These are phyloP conservation scores for Hygrophila difformis DNA, from an alignment of 257 asterid species.

Conservation along the genomic window DNA sequence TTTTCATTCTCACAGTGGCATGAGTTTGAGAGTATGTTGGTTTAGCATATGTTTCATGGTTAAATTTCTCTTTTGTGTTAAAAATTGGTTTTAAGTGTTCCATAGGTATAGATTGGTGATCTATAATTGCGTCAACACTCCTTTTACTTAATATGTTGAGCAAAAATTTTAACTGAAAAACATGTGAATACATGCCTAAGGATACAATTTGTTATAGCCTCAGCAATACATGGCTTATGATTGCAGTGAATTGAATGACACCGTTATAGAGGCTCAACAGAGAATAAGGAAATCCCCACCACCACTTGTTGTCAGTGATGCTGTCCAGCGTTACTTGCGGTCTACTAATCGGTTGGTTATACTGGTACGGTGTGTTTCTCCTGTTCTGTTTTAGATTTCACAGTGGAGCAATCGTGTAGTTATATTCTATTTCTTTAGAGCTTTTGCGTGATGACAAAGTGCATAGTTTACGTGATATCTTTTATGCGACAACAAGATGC, in stretches of 20 bases:
- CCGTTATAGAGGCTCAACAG: conserved; percentile 87
- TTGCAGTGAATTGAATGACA: conserved; percentile 65
- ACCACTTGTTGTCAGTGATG: conserved; percentile 41
- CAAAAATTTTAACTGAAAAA: no score
- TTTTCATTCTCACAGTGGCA: no score
- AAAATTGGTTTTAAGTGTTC: no score
- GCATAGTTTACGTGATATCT: neutral
- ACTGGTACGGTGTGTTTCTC: conserved; percentile 42
- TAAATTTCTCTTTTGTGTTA: neutral
- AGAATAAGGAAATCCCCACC: conserved; percentile 76
- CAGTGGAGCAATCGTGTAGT: conserved; percentile 1
- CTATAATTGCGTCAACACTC: neutral
- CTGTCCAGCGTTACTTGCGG: conserved; percentile 44
- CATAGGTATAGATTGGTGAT: no score
- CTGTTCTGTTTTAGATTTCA: conserved; percentile 13
- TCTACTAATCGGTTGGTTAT: conserved; percentile 79
- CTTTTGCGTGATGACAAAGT: neutral
- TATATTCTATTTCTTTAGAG: neutral
- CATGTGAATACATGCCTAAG: neutral
- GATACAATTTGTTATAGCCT: no score
- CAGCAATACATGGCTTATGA: conserved; percentile 4
- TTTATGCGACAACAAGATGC: neutral
- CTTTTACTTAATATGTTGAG: no score
- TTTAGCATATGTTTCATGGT: neutral
- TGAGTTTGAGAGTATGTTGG: neutral